Evolutionary conservation across 2,329 filamentous ascomycete genomes (phyloP).

Genomic region (Xylariales sp.): DNA sequence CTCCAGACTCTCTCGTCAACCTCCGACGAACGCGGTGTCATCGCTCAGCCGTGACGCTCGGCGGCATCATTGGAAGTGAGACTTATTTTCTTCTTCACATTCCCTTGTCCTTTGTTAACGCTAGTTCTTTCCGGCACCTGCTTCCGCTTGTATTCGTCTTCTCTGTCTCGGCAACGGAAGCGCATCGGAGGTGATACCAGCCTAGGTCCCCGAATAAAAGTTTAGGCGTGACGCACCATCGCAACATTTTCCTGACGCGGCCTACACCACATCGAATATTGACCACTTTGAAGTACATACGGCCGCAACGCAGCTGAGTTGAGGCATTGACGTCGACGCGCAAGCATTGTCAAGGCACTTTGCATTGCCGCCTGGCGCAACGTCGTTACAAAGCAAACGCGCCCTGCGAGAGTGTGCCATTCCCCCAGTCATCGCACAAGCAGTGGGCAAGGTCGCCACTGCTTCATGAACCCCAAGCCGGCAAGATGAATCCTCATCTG

Average conservation of each 20-base stretch:
- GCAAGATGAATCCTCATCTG: slow-evolving; percentile 77
- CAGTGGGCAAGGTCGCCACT: slow-evolving; percentile 22
- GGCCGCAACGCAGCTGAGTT: too few relatives aligned
- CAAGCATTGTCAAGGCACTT: too few relatives aligned
- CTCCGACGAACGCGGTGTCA: neutral
- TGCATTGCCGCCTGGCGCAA: too few relatives aligned
- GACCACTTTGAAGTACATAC: too few relatives aligned
- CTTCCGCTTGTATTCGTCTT: neutral
- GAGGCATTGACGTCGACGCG: too few relatives aligned
- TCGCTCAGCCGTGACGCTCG: neutral
- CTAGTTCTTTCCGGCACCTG: neutral
- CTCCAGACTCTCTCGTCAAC: neutral
- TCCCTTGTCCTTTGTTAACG: neutral
- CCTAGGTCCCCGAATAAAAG: too few relatives aligned
- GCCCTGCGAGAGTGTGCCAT: slow-evolving; percentile 2
- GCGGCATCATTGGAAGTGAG: neutral
- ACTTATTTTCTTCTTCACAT: neutral
- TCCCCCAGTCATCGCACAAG: slow-evolving; percentile 15
- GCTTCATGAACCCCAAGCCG: slow-evolving; percentile 50
- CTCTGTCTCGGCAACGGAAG: neutral
- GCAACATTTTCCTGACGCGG: too few relatives aligned
- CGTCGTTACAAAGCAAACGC: neutral
- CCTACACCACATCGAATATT: too few relatives aligned
- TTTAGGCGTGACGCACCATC: too few relatives aligned
- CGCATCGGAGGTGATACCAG: neutral